Conservation (phyloP, 116 monocot species). For the Cymodocea nodosa region DNA sequence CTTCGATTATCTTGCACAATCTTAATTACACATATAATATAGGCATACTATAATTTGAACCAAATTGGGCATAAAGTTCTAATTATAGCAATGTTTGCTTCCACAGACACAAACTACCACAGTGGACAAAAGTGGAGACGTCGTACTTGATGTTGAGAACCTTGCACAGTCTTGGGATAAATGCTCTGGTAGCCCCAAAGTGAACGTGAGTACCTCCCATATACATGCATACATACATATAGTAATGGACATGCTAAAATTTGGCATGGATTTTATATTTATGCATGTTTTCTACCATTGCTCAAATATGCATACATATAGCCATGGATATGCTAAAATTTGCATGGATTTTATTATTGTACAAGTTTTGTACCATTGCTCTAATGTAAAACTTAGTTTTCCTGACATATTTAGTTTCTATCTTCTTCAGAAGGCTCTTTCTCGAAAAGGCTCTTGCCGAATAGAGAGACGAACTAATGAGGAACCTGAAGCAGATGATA, state of each 20-base stretch:
- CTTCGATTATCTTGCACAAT: too few species aligned
- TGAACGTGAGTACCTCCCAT: slow-evolving; percentile 24
- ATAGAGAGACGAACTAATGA: slow-evolving; percentile 54
- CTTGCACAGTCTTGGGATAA: slow-evolving; percentile 42
- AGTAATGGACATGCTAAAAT: too few species aligned
- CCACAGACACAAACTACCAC: slow-evolving; percentile 23
- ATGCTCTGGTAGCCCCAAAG: slow-evolving; percentile 59
- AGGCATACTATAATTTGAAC: background rate
- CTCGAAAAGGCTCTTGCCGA: slow-evolving; percentile 62
- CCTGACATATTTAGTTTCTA: background rate
- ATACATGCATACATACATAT: too few species aligned
- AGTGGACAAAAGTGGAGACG: slow-evolving; percentile 33
- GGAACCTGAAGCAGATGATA: slow-evolving; percentile 54
- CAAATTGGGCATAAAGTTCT: background rate
- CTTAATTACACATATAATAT: too few species aligned
- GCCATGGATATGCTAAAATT: too few species aligned
- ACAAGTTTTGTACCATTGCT: too few species aligned
- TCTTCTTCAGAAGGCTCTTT: slow-evolving; percentile 55
- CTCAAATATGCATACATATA: too few species aligned
- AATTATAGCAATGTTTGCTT: background rate
- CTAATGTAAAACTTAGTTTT: too few species aligned
- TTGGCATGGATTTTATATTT: too few species aligned
- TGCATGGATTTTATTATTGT: too few species aligned
- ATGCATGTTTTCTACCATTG: too few species aligned
- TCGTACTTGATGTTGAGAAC: slow-evolving; percentile 58